These are phyloP conservation scores for Neurospora crassa DNA, from an alignment of 2,329 filamentous ascomycete species.

Conservation along the genomic window DNA sequence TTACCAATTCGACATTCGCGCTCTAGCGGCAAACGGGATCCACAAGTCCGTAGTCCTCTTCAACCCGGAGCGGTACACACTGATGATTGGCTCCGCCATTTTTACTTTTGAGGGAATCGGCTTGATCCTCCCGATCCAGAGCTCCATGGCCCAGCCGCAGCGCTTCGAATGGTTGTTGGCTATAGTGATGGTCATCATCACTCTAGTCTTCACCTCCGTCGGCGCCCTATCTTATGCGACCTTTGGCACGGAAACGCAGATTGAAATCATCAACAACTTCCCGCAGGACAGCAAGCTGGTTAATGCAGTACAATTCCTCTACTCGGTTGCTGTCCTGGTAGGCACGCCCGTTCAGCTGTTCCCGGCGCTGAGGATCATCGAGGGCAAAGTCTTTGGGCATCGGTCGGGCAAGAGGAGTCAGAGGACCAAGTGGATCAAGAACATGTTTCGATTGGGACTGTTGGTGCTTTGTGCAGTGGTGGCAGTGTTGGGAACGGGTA, in stretches of 20 bases:
- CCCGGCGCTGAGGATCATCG: conserved; percentile 62
- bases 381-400: conserved; percentile 57
- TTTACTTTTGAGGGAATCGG: conserved; percentile 75
- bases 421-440: conserved; percentile 54
- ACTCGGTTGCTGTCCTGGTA: conserved; percentile 63
- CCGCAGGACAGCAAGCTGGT: conserved; percentile 62
- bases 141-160: conserved; percentile 62
- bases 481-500: conserved; percentile 53
- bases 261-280: conserved; percentile 69
- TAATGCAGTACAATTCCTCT: conserved; percentile 66
- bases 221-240: conserved; percentile 66
- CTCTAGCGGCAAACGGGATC: conserved; percentile 45
- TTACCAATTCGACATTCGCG: conserved; percentile 58
- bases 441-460: conserved; percentile 3
- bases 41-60: conserved; percentile 55
- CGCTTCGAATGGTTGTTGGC: conserved; percentile 57
- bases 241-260: conserved; percentile 58
- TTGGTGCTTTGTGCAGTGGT: conserved; percentile 42
- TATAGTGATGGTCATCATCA: conserved; percentile 64
- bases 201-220: conserved; percentile 61
- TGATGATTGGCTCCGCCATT: conserved; percentile 64
- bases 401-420: conserved; percentile 56
- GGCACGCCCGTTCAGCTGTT: conserved; percentile 68
- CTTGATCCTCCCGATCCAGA: conserved; percentile 66
- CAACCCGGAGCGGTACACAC: conserved; percentile 58